Conservation (phyloP, 2,329 filamentous ascomycete genomes). For the Ophiocordyceps camponoti-floridani region DNA sequence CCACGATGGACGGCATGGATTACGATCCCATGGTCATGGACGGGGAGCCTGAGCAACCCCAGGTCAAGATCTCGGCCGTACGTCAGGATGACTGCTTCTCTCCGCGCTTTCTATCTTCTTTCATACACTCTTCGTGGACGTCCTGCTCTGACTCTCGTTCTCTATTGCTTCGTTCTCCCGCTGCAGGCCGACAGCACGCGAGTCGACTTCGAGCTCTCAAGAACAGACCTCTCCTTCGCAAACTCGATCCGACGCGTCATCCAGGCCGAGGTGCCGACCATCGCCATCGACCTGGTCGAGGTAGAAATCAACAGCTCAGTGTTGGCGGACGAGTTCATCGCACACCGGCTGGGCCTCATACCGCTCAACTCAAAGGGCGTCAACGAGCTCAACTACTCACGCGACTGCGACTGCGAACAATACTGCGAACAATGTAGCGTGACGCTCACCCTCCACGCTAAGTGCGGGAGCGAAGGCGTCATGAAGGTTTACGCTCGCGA, state of each 20-base stretch:
- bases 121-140: too few species aligned
- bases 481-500: constrained; percentile 93
- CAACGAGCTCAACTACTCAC: constrained; percentile 67
- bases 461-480: constrained; percentile 68
- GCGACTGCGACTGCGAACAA: constrained; percentile 92
- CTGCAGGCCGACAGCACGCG: constrained; percentile 56
- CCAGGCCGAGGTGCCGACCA: constrained; percentile 82
- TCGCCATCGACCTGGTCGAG: constrained; percentile 89
- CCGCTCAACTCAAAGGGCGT: constrained; percentile 74
- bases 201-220: constrained; percentile 82
- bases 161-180: background rate
- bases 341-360: constrained; percentile 78
- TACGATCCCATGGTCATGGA: constrained; percentile 44
- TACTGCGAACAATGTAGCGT: constrained; percentile 89
- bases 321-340: constrained; percentile 87
- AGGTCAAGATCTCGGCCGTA: constrained; percentile 44
- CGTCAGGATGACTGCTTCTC: constrained; percentile 5
- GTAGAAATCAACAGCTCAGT: constrained; percentile 90
- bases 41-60: constrained; percentile 35
- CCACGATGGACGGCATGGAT: constrained; percentile 30
- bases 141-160: background rate
- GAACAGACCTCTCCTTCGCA: constrained; percentile 78
- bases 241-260: constrained; percentile 85
- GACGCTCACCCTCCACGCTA: constrained; percentile 65
- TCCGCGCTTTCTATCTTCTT: too few species aligned